phyloP scores from a whole-genome alignment of 225 moss, liverwort and hornwort genomes.

The Sphagnum contortum region DNA sequence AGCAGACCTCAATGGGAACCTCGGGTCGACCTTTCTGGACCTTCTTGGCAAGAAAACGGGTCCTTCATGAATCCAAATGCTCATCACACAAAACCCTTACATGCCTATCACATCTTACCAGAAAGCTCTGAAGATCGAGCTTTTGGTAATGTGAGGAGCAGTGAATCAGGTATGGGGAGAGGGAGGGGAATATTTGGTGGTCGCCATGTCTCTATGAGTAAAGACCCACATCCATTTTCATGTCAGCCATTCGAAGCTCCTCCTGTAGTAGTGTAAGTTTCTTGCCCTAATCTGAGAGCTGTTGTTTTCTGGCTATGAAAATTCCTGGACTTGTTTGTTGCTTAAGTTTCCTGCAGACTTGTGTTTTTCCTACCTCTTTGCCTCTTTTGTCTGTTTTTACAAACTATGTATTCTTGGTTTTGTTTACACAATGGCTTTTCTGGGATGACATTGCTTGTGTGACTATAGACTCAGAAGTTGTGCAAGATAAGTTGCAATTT shows the following conservation, averaged over 20 bases:
- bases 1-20: slow-evolving; percentile 9
- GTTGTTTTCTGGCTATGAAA: not conserved
- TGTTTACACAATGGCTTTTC: not conserved
- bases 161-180: not conserved
- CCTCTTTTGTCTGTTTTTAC: not conserved
- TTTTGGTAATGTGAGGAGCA: not conserved
- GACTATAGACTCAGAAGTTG: not conserved
- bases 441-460: not conserved
- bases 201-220: not conserved
- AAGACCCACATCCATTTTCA: not conserved
- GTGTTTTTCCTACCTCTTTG: not conserved
- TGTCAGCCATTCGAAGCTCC: not conserved
- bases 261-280: not conserved
- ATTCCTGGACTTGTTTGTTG: not conserved
- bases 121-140: not conserved
- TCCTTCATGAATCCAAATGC: slow-evolving; percentile 7
- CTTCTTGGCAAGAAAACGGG: not conserved
- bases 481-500: not conserved
- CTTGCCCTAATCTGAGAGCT: not conserved
- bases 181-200: not conserved
- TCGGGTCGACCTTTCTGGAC: slow-evolving; percentile 11
- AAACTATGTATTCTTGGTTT: not conserved
- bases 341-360: too few relatives aligned
- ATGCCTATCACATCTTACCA: too few relatives aligned
- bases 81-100: slow-evolving; percentile 3